Evolutionary conservation across 306 rosid genomes (phyloP).

Genomic region (Hippophae gyantsensis): DNA sequence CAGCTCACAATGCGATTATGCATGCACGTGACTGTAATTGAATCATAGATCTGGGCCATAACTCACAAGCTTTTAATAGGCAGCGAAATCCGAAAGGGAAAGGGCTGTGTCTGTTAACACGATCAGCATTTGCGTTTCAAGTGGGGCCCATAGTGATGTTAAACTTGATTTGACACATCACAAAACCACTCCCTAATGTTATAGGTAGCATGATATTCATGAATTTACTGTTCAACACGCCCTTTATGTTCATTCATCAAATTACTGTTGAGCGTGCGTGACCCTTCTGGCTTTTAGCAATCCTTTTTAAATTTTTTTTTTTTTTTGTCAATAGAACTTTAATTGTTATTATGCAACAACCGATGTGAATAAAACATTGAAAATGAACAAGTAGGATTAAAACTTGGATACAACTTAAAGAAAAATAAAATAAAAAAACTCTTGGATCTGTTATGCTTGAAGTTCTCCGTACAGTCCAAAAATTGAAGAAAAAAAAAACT

Average conservation of each 20-base stretch:
- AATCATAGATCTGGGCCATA: conserved; percentile 67
- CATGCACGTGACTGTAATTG: conserved; percentile 75
- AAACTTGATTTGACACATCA: conserved; percentile 43
- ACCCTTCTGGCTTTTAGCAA: too few species aligned
- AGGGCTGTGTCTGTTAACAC: conserved; percentile 34
- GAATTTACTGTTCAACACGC: not conserved
- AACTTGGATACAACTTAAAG: too few species aligned
- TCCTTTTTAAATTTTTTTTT: too few species aligned
- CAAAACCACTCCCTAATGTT: conserved; percentile 9
- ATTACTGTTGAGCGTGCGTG: not conserved
- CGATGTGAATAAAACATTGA: too few species aligned
- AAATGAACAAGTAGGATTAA: too few species aligned
- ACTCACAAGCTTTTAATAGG: conserved; percentile 14
- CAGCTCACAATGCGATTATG: conserved; percentile 18
- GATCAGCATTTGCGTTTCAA: conserved; percentile 20
- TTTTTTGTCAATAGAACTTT: too few species aligned
- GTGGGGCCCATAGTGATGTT: conserved; percentile 21
- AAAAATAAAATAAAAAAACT: too few species aligned
- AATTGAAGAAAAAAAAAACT: too few species aligned
- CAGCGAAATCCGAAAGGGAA: conserved; percentile 21
- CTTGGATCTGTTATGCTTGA: not conserved
- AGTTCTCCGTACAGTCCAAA: not conserved
- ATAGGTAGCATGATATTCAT: conserved; percentile 4
- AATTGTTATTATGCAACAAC: too few species aligned
- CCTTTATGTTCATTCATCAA: not conserved